Evolutionary conservation across 176 grass and related monocot species (phyloP), one percentile per base, ranked within the genome.

Genomic region (Aechmea fasciata): DNA sequence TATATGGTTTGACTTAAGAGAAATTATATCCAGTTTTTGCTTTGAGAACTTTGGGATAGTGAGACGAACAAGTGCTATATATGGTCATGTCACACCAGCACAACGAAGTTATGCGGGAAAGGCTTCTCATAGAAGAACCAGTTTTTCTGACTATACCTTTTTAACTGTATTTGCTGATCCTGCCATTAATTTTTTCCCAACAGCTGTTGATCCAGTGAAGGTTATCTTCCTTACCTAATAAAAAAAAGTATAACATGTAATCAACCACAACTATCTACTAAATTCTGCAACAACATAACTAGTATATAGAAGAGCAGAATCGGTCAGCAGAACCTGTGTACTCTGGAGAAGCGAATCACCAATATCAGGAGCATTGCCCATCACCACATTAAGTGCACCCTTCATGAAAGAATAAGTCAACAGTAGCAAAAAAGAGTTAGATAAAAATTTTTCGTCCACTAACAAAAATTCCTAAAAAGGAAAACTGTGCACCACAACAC

Each of bases 151-250:
- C 62, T 47, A 50, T 83, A 97, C 94, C 94, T 83, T 97, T 70
- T 97, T 97, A 50, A 97, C 89, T 10, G 94, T 97, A 81, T 78
- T 82, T 75, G 89, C 89, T 74, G 89, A 92, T 65, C 94, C 94
- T 70, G 82, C 89, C 86, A 97, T 85, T 65, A 97, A 73, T 63
- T 92, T 97, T 76, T 97, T 97, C 17, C 94, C 94, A 72, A 92
- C 82, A 72, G 94, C 94, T 77, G 94, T 97, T 69, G 94, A 97
- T 55, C 94, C 94, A 53, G 94, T 97, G 76, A 97, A 97, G 4
- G 89, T 97, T 11, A 97, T 92, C 83, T 92, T 97, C 73, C 94
- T 92, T 18, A 97, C 94, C 94, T 97, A 74, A 81, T 66, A 74
- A 85, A 14, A 73, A 78, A 47, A 24, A 71, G 5, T 48, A 82